Conservation (phyloP, 768 basidiomycete species). For the Sistotremastrum niveocremeum region DNA sequence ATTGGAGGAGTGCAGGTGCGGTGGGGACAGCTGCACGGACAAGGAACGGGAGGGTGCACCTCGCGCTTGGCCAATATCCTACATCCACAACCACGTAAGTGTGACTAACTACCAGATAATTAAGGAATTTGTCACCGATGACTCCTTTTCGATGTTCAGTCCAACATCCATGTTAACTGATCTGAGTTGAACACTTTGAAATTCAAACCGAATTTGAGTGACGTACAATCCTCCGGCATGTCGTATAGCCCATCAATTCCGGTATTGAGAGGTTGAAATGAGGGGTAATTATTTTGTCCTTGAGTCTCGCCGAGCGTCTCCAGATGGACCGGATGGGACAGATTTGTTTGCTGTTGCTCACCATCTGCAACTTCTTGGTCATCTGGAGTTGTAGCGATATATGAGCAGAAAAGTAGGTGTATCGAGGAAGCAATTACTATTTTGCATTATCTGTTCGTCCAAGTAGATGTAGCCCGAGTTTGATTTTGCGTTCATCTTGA, state of each 20-base stretch:
- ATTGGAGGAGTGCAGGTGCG: too few relatives aligned
- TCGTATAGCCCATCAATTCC: not conserved
- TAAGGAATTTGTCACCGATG: too few relatives aligned
- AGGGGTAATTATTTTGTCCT: too few relatives aligned
- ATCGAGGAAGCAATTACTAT: not conserved
- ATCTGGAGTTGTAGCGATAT: too few relatives aligned
- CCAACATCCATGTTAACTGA: constrained; percentile 10
- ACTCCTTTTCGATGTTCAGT: not conserved
- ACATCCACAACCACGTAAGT: not conserved
- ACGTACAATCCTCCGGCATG: not conserved
- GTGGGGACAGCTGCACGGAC: constrained; percentile 17
- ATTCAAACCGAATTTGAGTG: not conserved
- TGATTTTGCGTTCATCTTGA: constrained; percentile 57
- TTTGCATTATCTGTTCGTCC: constrained; percentile 21
- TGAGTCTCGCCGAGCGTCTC: too few relatives aligned
- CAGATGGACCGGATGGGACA: too few relatives aligned
- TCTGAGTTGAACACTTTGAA: constrained; percentile 46
- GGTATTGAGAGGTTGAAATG: too few relatives aligned
- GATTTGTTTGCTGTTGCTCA: too few relatives aligned
- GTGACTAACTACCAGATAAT: not conserved
- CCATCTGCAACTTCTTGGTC: too few relatives aligned
- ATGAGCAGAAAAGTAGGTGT: too few relatives aligned
- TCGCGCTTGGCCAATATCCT: constrained; percentile 84
- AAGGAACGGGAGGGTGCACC: constrained; percentile 41
- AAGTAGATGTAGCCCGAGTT: constrained; percentile 32